These are phyloP conservation scores for Stenocarpella maydis DNA, from an alignment of 2,329 filamentous ascomycete species.

Conservation along the genomic window DNA sequence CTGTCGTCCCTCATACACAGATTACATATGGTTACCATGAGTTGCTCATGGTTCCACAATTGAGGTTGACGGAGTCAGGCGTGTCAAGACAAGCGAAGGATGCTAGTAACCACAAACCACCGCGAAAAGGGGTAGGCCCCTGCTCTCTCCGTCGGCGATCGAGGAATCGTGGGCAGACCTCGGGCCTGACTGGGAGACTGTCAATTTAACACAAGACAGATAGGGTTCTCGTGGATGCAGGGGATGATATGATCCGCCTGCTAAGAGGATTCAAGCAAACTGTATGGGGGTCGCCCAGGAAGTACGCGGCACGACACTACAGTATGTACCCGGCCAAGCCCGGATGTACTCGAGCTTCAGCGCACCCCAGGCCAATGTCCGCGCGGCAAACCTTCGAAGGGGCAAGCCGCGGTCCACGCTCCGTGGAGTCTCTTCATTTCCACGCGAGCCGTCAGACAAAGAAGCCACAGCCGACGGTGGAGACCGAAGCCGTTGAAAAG, in stretches of 20 bases:
- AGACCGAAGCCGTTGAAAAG: conserved; percentile 13
- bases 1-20: background rate
- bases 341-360: background rate
- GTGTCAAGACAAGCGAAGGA: background rate
- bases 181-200: background rate
- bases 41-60: background rate
- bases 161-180: background rate
- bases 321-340: background rate
- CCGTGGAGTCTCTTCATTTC: conserved; percentile 18
- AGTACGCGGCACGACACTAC: background rate
- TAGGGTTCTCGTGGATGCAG: background rate
- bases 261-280: background rate
- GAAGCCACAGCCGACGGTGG: conserved; percentile 13
- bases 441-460: conserved; percentile 6
- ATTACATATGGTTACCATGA: background rate
- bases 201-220: conserved; percentile 6
- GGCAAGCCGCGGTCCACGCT: conserved; percentile 2
- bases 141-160: background rate
- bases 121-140: conserved; percentile 19
- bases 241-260: conserved; percentile 12
- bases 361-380: conserved; percentile 8
- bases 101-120: background rate
- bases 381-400: conserved; percentile 8
- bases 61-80: conserved; percentile 11
- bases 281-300: background rate